Evolutionary conservation across 1,139 yeast genomes (phyloP).

Genomic region (Kluyveromyces sp.): DNA sequence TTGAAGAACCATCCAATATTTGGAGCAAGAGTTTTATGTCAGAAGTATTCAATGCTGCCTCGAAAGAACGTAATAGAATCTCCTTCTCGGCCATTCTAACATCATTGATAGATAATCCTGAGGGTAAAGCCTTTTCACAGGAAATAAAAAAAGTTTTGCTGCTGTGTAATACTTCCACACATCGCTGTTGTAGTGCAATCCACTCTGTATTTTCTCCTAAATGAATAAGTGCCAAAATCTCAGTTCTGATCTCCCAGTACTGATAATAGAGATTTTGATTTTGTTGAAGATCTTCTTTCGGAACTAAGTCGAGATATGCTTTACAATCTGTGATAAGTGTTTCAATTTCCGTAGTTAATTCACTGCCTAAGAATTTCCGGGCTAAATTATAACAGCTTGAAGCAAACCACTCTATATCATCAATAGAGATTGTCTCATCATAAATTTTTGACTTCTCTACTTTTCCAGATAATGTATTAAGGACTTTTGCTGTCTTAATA

Average conservation of each 20-base stretch:
- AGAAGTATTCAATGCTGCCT: background rate
- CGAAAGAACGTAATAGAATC: background rate
- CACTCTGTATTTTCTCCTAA: background rate
- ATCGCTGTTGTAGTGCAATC: background rate
- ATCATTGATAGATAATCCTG: background rate
- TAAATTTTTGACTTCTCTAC: background rate
- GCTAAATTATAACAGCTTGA: slow-evolving; percentile 20
- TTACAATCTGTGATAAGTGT: slow-evolving; percentile 9
- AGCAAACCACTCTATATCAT: slow-evolving; percentile 27
- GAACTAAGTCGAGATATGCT: slow-evolving; percentile 14
- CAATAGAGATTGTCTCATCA: slow-evolving; percentile 12
- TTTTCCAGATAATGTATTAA: slow-evolving; percentile 1
- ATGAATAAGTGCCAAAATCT: slow-evolving; percentile 4
- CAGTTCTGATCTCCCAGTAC: slow-evolving; percentile 17
- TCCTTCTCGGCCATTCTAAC: background rate
- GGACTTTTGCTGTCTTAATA: slow-evolving; percentile 8
- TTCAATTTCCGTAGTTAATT: background rate
- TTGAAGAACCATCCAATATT: background rate
- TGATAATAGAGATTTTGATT: slow-evolving; percentile 14
- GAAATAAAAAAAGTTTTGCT: background rate
- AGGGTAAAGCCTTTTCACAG: background rate
- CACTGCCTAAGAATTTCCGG: slow-evolving; percentile 11
- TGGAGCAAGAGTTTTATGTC: background rate
- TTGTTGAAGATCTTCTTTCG: slow-evolving; percentile 14
- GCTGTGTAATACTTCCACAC: background rate